Base-by-base conservation (phyloP, 2,329 filamentous ascomycete species). In the Hypomyces rosellus region DNA sequence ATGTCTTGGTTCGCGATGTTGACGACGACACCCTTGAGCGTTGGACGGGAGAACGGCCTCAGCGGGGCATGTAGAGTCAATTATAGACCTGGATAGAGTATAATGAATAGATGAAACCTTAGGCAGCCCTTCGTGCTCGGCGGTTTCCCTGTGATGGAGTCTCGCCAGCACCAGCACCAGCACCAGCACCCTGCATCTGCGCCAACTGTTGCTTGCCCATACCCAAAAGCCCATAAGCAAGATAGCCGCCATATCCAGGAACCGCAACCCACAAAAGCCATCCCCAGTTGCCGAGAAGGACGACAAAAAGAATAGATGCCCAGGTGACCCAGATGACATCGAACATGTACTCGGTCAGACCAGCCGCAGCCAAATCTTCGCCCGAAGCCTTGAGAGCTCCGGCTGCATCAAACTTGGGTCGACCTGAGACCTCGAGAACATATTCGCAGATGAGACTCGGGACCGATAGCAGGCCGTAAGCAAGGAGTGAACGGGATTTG, bases 271-370 rank as follows among this genome's bases (percentile, higher is more conserved):
- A 82, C 11, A 81, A 59, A 16, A 80, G 64, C 78, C 78, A 82
- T 13, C 72, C 88, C 73, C 85, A 85, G 66, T 96, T 90, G 4
- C 93, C 93, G 44, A 92, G 80, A 25, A 95, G 56, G 14, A 86
- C 78, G 13, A 85, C 90, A n/a, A 86, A 68, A 8, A 85, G 69
- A 38, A 89, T 74, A 48, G 84, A 87, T 11, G 81, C 84, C 85
- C 91, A 96, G 0, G 90, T 96, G 73, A 95, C 89, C 81, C 96
- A 97, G 48, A 96, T 75, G 45, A 96, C 81, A 71, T 99, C 93
- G 79, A 95, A 99, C 86, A 97, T 89, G 75, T 95, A 97, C 71
- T 96, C 93, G 11, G 92, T 97, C 74, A 99, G 72, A 4, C 93
- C 93, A 34, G 85, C 80, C 9, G 89, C 88, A 48, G 87, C 83